phyloP scores from a whole-genome alignment of 805 yeast species.

The Grigorovia humatica region DNA sequence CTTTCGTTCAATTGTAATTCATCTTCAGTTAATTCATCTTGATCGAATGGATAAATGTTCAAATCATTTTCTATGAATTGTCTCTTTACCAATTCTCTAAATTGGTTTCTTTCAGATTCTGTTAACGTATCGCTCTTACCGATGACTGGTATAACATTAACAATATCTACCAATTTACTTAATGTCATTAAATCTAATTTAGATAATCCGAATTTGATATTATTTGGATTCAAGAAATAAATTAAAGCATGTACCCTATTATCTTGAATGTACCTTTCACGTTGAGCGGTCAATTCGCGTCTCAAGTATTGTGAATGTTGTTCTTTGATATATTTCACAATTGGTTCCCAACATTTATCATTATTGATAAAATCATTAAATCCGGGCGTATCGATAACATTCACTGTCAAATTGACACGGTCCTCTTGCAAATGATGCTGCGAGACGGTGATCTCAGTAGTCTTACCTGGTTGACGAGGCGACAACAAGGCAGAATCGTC shows the following conservation, averaged over 20 bases:
- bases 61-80: constrained; percentile 68
- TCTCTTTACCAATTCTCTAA: constrained; percentile 65
- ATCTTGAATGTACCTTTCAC: constrained; percentile 74
- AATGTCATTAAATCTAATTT: constrained; percentile 75
- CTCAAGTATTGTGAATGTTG: constrained; percentile 87
- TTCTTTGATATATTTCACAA: constrained; percentile 87
- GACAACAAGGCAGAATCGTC: too few relatives aligned
- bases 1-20: constrained; percentile 66
- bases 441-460: constrained; percentile 72
- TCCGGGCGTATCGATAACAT: constrained; percentile 94
- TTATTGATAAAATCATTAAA: constrained; percentile 95
- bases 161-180: constrained; percentile 75
- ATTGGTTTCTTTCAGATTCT: constrained; percentile 66
- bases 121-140: constrained; percentile 91
- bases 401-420: constrained; percentile 74
- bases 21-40: constrained; percentile 50
- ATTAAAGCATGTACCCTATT: constrained; percentile 89
- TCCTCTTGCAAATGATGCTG: constrained; percentile 71
- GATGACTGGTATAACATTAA: constrained; percentile 90
- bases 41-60: constrained; percentile 76
- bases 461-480: constrained; percentile 33
- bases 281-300: constrained; percentile 88
- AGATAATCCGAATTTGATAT: constrained; percentile 60
- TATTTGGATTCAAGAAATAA: constrained; percentile 80
- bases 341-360: constrained; percentile 94